Evolutionary conservation across 306 rosid species (phyloP).

Genomic region (Pyrus pyrifolia): DNA sequence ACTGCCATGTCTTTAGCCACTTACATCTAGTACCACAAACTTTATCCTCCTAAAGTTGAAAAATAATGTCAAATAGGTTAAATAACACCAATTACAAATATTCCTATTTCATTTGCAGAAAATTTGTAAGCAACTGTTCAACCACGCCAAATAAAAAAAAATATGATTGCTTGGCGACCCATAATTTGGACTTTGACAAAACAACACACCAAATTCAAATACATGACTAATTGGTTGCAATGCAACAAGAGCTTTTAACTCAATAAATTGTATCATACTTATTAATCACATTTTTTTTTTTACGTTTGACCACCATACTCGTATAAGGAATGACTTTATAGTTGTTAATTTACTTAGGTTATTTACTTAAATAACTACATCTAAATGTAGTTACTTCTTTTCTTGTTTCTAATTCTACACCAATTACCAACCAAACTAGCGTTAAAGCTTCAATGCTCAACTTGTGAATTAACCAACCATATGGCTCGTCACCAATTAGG

Average conservation of each 20-base stretch:
- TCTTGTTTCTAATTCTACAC: too few species aligned
- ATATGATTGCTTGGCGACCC: too few species aligned
- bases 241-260: background rate
- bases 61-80: background rate
- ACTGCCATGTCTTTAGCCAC: background rate
- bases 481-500: conserved; percentile 23
- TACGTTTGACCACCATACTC: too few species aligned
- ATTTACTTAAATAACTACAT: too few species aligned
- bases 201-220: too few species aligned
- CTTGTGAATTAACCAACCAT: conserved; percentile 26
- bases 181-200: background rate
- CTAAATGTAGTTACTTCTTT: too few species aligned
- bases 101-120: conserved; percentile 7
- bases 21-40: background rate
- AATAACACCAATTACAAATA: background rate
- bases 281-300: background rate
- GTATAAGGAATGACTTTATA: too few species aligned
- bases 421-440: too few species aligned
- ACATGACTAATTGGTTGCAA: too few species aligned
- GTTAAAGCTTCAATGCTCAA: conserved; percentile 21
- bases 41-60: background rate
- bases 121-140: conserved; percentile 19
- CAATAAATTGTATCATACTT: background rate
- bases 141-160: background rate
- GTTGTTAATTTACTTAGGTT: too few species aligned